A percentile compares a stretch with the other conserved stretches of the same genome.
phyloP scores from a whole-genome alignment of 768 basidiomycete species.

The Aureoboletus auriporus region DNA sequence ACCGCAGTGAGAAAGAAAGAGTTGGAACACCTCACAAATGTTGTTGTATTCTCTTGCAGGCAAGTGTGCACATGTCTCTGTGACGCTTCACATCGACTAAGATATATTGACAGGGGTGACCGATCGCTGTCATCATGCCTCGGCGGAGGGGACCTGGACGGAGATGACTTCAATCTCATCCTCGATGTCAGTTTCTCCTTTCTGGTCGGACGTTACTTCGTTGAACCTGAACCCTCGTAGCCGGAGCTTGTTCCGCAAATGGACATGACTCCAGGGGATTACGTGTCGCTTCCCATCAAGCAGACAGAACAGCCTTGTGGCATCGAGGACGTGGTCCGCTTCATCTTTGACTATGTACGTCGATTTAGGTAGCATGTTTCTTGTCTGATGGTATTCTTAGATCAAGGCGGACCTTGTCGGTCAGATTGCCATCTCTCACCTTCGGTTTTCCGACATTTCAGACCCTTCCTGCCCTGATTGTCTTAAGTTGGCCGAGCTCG shows the following conservation, averaged over 20 bases:
- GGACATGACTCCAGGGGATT: conserved; percentile 34
- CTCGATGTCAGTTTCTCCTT: conserved; percentile 32
- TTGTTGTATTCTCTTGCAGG: conserved; percentile 51
- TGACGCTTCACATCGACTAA: conserved; percentile 2
- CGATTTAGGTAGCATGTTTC: neutral
- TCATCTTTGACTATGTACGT: conserved; percentile 45
- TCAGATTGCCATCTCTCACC: conserved; percentile 39
- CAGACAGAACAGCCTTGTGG: conserved; percentile 29
- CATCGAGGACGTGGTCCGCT: conserved; percentile 42
- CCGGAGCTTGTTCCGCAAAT: conserved; percentile 27
- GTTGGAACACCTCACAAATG: conserved; percentile 39
- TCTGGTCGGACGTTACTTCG: conserved; percentile 4
- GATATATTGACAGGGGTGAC: conserved; percentile 29
- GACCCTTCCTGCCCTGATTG: conserved; percentile 35
- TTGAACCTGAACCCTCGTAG: conserved; percentile 15
- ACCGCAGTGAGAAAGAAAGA: conserved; percentile 39
- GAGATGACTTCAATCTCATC: conserved; percentile 49
- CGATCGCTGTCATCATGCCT: conserved; percentile 44
- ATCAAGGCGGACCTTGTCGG: conserved; percentile 39
- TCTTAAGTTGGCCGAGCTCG: conserved; percentile 39
- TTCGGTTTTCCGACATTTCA: conserved; percentile 40
- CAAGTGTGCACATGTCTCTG: conserved; percentile 12
- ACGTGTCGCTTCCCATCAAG: conserved; percentile 34
- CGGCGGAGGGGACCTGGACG: conserved; percentile 54
- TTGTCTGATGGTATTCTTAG: conserved; percentile 7